Conservation (phyloP, 139 green algal species). For the Auxenochlorella protothecoides region DNA sequence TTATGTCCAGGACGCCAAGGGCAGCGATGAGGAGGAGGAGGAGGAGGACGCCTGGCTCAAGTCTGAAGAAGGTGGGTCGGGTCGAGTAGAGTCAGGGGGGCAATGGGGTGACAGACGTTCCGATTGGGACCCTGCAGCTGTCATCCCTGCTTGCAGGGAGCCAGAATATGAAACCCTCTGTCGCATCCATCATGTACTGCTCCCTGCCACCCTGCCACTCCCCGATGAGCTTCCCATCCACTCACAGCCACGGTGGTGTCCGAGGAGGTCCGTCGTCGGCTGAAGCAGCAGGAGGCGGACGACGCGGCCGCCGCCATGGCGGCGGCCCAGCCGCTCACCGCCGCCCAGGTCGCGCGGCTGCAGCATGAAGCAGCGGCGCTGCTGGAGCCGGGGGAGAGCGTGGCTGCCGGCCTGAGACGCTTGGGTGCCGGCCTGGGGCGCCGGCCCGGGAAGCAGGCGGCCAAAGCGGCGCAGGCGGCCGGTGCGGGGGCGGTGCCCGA, state of each 20-base stretch:
- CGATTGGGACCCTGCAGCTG: too few relatives aligned
- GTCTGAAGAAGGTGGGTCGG: constrained; percentile 32
- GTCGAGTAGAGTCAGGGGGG: too few relatives aligned
- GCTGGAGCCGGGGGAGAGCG: constrained; percentile 48
- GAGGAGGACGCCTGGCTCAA: constrained; percentile 48
- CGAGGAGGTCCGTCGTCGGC: constrained; percentile 23
- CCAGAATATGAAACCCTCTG: too few relatives aligned
- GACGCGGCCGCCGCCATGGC: constrained; percentile 15
- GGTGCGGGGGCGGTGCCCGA: constrained; percentile 1
- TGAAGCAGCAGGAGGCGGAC: constrained; percentile 21
- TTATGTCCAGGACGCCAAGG: constrained; percentile 50
- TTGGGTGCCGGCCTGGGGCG: constrained; percentile 22
- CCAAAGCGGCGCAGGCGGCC: constrained; percentile 5
- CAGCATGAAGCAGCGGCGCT: constrained; percentile 36
- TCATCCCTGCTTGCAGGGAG: too few relatives aligned
- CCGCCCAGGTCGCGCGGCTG: constrained; percentile 37
- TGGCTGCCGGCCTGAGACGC: constrained; percentile 47
- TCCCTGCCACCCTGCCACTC: too few relatives aligned
- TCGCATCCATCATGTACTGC: too few relatives aligned
- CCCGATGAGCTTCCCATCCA: too few relatives aligned
- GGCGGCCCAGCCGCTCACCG: constrained; percentile 26
- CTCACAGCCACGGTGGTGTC: constrained; percentile 36
- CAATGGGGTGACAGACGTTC: too few relatives aligned
- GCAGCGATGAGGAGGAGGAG: constrained; percentile 32
- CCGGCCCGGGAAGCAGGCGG: neutral